Percentiles rank a stretch among this genome's conserved stretches.
Conservation (phyloP, 2,329 filamentous ascomycete genomes). For the Clathrospora elynae region DNA sequence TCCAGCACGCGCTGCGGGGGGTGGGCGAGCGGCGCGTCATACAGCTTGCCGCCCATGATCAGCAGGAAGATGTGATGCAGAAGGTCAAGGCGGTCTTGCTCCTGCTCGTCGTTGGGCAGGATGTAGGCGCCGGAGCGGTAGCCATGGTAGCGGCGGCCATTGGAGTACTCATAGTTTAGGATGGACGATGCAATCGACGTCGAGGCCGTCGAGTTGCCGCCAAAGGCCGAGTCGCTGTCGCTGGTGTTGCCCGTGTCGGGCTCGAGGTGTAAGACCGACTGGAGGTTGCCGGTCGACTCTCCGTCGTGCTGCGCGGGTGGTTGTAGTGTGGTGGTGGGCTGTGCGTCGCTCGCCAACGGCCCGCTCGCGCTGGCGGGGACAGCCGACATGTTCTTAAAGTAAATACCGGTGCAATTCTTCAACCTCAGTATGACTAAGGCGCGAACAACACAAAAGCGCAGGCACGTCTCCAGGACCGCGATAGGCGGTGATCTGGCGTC, state of each 20-base stretch:
- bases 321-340: conserved; percentile 1
- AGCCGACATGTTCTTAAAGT: conserved; percentile 16
- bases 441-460: too few species aligned
- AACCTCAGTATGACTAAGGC: not conserved
- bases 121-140: conserved; percentile 44
- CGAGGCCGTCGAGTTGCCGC: conserved; percentile 29
- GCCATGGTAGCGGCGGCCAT: conserved; percentile 48
- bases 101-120: conserved; percentile 47
- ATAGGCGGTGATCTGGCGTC: too few species aligned
- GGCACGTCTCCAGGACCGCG: too few species aligned
- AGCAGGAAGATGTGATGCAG: conserved; percentile 48
- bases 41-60: conserved; percentile 45
- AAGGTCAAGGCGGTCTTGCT: conserved; percentile 48
- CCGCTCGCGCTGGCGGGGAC: conserved; percentile 17
- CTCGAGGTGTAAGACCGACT: conserved; percentile 38
- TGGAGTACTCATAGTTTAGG: conserved; percentile 47
- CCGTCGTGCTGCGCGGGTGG: not conserved
- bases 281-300: conserved; percentile 20
- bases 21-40: conserved; percentile 37
- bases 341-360: conserved; percentile 4
- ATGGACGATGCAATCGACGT: conserved; percentile 47
- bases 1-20: conserved; percentile 38
- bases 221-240: conserved; percentile 43
- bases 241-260: conserved; percentile 33
- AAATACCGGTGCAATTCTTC: not conserved